A percentile compares a stretch with the other conserved stretches of the same genome.
These are phyloP conservation scores for Colletotrichum neosansevieriae DNA, from an alignment of 2,329 filamentous ascomycete species.

Conservation along the genomic window DNA sequence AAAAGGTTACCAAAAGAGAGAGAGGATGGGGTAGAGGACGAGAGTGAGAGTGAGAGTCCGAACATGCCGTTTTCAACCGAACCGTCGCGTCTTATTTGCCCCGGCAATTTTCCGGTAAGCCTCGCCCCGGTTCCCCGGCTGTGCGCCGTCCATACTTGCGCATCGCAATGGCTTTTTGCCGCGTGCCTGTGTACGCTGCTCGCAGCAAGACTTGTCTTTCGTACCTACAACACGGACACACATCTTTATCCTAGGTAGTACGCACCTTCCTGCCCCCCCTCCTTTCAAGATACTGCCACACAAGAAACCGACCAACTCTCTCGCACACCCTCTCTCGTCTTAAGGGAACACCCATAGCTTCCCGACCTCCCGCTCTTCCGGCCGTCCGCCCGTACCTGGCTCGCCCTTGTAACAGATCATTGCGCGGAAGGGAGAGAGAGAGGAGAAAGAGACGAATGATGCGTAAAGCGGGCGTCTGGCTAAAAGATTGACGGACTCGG, in stretches of 20 bases:
- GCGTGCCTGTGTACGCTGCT: slow-evolving; percentile 9
- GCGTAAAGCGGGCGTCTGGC: not conserved
- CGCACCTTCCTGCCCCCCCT: not conserved
- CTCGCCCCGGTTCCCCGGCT: slow-evolving; percentile 32
- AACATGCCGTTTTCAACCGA: not conserved
- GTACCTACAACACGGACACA: slow-evolving; percentile 5
- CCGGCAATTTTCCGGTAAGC: slow-evolving; percentile 22
- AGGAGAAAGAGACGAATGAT: not conserved
- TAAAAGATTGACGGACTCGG: not conserved
- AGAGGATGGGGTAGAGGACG: too few species aligned
- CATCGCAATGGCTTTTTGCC: slow-evolving; percentile 25
- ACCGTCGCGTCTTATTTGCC: slow-evolving; percentile 4
- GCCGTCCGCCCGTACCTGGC: slow-evolving; percentile 25
- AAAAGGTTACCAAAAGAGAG: too few species aligned
- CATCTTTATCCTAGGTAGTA: not conserved
- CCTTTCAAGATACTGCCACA: not conserved
- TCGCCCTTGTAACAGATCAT: slow-evolving; percentile 14
- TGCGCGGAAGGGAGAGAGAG: not conserved
- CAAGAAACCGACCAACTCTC: slow-evolving; percentile 1
- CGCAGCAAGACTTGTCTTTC: not conserved
- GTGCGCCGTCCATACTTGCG: slow-evolving; percentile 15
- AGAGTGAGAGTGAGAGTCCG: slow-evolving; percentile 6
- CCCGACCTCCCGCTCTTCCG: slow-evolving; percentile 34
- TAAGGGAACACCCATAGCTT: slow-evolving; percentile 6
- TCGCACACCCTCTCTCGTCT: not conserved